Base-by-base conservation (phyloP, 805 yeast genomes). In the Teunomyces panamensis region DNA sequence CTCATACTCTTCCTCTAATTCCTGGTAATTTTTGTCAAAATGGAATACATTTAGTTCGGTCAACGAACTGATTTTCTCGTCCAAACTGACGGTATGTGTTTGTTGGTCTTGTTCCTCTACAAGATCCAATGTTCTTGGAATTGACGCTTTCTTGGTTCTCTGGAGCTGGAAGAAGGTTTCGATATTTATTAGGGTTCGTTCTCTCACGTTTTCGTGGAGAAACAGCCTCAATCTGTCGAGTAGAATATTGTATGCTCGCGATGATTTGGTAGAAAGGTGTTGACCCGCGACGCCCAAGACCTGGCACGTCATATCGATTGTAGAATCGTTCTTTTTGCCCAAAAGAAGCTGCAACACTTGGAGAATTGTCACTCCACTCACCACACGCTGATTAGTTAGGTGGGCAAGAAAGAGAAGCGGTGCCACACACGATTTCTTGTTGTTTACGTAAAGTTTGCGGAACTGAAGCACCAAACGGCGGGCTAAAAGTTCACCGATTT, bases 71-170 rank as follows among this genome's bases (percentile, higher is more conserved):
- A 37, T 28, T 30, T 69, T 65, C 43, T 78, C 87, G 45, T 80
- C 83, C 28, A 87, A 63, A 20, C 75, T 77, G 4, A 85, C 56
- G 43, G 73, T 64, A 58, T 86, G 90, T 0, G 81, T 73, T 5
- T 75, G 65, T 48, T 74, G 75, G 49, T 85, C 90, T 0, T 81
- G 84, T 14, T 80, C 85, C 28, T 81, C 86, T 0, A 85, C 85
- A 42, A 80, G 60, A 62, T 85, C 90, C 24, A 85, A 66, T 3
- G 68, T 80, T 14, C 69, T 67, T 4, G 66, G 67, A 2, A 84
- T 56, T 0, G 65, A 54, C 4, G 2, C 7, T 10, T 9, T 28
- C 9, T 37, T 37, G 9, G 41, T 37, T 37, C 41, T 26, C 30
- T 37, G 41, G 3, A 11, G 14, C 9, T 29, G n/a, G 14, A 37